Percentiles rank a stretch among this genome's conserved stretches.
Conservation (phyloP, 495 filamentous ascomycete genomes). For the Lasiosphaeria hispida region DNA sequence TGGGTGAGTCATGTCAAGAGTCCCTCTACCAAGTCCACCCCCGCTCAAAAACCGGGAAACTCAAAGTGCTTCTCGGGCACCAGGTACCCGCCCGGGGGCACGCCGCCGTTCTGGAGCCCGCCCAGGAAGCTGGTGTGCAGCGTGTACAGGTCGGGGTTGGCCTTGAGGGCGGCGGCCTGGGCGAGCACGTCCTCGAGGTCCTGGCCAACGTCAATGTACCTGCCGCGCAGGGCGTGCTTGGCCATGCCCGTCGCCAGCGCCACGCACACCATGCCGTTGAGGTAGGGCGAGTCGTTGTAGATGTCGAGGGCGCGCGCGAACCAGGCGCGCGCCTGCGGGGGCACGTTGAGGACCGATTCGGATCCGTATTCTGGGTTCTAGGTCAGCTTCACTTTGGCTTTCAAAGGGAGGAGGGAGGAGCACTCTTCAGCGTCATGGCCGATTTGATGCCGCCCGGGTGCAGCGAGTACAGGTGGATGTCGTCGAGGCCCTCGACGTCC, state of each 20-base stretch:
- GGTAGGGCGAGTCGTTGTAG: conserved; percentile 35
- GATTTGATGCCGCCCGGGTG: conserved; percentile 36
- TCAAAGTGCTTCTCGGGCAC: conserved; percentile 22
- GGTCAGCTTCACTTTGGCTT: too few species aligned
- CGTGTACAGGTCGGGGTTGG: conserved; percentile 22
- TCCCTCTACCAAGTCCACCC: background rate
- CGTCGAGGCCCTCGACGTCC: conserved; percentile 28
- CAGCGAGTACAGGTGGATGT: conserved; percentile 33
- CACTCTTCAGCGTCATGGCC: conserved; percentile 33
- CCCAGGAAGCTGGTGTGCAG: conserved; percentile 32
- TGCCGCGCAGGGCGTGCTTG: conserved; percentile 27
- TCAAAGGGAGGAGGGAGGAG: background rate
- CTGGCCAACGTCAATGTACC: conserved; percentile 34
- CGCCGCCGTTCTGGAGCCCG: conserved; percentile 21
- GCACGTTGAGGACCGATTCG: conserved; percentile 23
- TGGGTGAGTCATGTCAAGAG: too few species aligned
- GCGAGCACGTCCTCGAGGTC: conserved; percentile 33
- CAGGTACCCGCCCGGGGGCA: conserved; percentile 16
- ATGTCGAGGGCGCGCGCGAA: conserved; percentile 27
- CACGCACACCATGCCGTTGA: conserved; percentile 37
- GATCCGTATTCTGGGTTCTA: conserved; percentile 25
- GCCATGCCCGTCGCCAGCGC: conserved; percentile 30
- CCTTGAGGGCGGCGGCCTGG: conserved; percentile 24
- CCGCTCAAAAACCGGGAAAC: conserved; percentile 31
- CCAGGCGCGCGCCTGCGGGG: conserved; percentile 11